Base-by-base conservation (phyloP, 2,329 filamentous ascomycete species). In the Colletotrichum viniferum region DNA sequence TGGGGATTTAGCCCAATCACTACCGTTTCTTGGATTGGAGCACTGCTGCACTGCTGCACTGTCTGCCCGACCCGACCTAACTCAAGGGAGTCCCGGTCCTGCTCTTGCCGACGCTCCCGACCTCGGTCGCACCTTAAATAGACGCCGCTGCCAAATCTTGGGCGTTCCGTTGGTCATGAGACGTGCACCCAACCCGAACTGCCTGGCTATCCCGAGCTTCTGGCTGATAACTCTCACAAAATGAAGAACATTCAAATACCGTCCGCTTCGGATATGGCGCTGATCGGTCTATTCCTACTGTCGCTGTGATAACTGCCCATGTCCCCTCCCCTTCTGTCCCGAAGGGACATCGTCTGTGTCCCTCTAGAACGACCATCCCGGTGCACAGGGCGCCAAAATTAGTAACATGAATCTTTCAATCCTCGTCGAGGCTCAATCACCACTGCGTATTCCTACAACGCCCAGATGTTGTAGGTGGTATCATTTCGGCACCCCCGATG, bases 391-490 rank as follows among this genome's bases (percentile, higher is more conserved):
- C 43, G 43, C 43, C 43, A 52, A 52, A 52, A 21, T n/a, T 21
- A 21, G n/a, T 52, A 13, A 52, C 43, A 21, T 21, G 43, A 52
- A 52, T 52, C n/a, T 52, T 21, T 52, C 43, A 52, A 52, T 52
- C n/a, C 43, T 21, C 43, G 21, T 52, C n/a, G 43, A 52, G 43
- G 43, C 43, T 52, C n/a, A 21, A 52, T 52, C n/a, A 21, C 43
- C n/a, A 21, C 43, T 21, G n/a, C n/a, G 43, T 30, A 18, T 32
- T 34, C 36, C 67, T 14, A 55, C 71, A 76, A 76, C 69, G 56
- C 73, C 70, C 48, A 68, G 43, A 69, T 69, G 26, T 55, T 52
- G 73, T 70, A 73, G 18, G 58, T 76, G 73, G 69, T 76, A 73
- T 73, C 73, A 69, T 64, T 64, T 32, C 73, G 32, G 58, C 36